phyloP scores from a whole-genome alignment of 1,284 basidiomycete genomes.

The Wallemia ichthyophaga region DNA sequence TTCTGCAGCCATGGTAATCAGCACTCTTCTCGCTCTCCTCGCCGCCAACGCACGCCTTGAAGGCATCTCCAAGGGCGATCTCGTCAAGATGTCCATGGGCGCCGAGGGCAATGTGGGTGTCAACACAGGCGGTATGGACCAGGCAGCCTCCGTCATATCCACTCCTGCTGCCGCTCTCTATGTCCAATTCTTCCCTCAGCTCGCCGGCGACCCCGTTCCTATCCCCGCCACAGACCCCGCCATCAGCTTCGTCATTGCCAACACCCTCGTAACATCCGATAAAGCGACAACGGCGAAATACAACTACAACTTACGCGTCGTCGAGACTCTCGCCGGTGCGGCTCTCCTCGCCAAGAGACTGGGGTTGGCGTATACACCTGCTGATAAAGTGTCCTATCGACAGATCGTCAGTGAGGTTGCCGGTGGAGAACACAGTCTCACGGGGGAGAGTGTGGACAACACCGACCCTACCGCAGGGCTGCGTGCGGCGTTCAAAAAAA shows the following conservation, averaged over 20 bases:
- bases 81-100: conserved; percentile 42
- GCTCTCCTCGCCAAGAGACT: conserved; percentile 33
- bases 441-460: neutral
- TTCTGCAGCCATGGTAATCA: conserved; percentile 52
- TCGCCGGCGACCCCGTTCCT: conserved; percentile 31
- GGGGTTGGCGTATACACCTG: conserved; percentile 18
- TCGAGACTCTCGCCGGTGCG: conserved; percentile 51
- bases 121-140: conserved; percentile 30
- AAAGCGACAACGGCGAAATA: conserved; percentile 43
- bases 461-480: conserved; percentile 11
- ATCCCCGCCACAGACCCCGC: conserved; percentile 14
- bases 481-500: conserved; percentile 21
- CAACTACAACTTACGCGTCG: conserved; percentile 58
- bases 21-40: conserved; percentile 44
- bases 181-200: conserved; percentile 46
- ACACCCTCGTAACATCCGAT: conserved; percentile 54
- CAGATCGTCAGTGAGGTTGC: conserved; percentile 1
- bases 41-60: conserved; percentile 35
- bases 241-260: conserved; percentile 41
- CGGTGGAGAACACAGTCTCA: neutral
- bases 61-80: conserved; percentile 30
- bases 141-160: conserved; percentile 49
- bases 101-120: conserved; percentile 51
- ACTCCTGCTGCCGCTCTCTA: conserved; percentile 37
- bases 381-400: conserved; percentile 1